phyloP scores from a whole-genome alignment of 2,329 filamentous ascomycete species.

The Xenosphaeropsis pyriputrescens region DNA sequence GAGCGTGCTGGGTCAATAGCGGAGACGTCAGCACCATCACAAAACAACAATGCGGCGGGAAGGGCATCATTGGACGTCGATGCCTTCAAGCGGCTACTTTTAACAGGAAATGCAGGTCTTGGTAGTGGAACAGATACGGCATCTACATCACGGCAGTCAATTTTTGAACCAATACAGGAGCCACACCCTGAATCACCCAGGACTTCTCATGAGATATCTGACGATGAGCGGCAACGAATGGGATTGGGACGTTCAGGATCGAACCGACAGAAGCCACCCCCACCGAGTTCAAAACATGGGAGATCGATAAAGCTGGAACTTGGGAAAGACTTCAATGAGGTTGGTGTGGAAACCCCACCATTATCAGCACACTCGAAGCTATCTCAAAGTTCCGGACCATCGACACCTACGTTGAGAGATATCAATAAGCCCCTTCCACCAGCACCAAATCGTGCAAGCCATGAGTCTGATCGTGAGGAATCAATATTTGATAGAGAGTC shows the following conservation, averaged over 20 bases:
- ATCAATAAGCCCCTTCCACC: slow-evolving; percentile 49
- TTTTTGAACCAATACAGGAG: slow-evolving; percentile 34
- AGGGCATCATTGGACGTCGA: slow-evolving; percentile 53
- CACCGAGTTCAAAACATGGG: slow-evolving; percentile 65
- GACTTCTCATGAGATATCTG: slow-evolving; percentile 43
- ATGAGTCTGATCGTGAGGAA: slow-evolving; percentile 23
- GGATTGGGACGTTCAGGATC: slow-evolving; percentile 14
- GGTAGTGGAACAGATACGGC: slow-evolving; percentile 20
- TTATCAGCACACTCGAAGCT: slow-evolving; percentile 10
- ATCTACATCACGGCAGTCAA: slow-evolving; percentile 42
- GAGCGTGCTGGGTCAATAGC: slow-evolving; percentile 18
- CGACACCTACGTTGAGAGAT: slow-evolving; percentile 23
- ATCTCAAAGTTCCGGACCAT: slow-evolving; percentile 17
- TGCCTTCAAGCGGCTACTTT: slow-evolving; percentile 59
- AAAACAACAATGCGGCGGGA: slow-evolving; percentile 15
- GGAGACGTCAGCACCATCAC: background rate
- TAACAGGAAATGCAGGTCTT: slow-evolving; percentile 46
- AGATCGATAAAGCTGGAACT: slow-evolving; percentile 48
- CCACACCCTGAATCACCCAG: slow-evolving; percentile 31
- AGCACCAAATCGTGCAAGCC: slow-evolving; percentile 28
- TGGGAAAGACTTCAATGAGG: slow-evolving; percentile 15
- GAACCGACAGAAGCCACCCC: slow-evolving; percentile 54
- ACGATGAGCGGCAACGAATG: slow-evolving; percentile 33
- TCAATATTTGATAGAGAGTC: slow-evolving; percentile 38
- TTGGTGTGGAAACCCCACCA: too few species aligned